Evolutionary conservation across 345 rosid species (phyloP).

Genomic region (Moricandia moricandioides): DNA sequence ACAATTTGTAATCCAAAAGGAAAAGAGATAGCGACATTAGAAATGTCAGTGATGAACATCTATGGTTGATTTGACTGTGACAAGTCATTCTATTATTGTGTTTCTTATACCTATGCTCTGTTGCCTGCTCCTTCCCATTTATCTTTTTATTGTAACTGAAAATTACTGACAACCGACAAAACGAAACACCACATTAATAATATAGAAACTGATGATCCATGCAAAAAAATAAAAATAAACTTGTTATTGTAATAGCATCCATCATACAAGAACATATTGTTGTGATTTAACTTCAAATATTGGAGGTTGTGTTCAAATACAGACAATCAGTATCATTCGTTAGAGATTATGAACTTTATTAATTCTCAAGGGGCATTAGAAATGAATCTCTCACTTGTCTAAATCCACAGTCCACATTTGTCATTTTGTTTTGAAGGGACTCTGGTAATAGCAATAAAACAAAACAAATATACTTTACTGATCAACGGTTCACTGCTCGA

Average conservation of each 20-base stretch:
- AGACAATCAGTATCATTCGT: not conserved
- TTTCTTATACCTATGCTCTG: not conserved
- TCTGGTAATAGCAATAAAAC: not conserved
- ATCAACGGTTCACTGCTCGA: slow-evolving; percentile 1
- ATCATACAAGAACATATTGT: not conserved
- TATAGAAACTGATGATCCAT: not conserved
- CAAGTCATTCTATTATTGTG: slow-evolving; percentile 10
- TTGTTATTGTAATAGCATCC: not conserved
- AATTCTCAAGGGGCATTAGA: not conserved
- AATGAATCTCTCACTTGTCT: not conserved
- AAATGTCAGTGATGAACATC: slow-evolving; percentile 1
- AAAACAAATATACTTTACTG: not conserved
- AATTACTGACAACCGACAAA: not conserved
- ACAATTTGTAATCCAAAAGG: not conserved
- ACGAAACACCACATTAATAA: not conserved
- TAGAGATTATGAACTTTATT: not conserved
- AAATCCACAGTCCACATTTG: not conserved
- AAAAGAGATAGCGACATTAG: not conserved
- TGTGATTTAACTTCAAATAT: no score
- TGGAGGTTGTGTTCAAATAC: not conserved
- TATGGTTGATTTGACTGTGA: slow-evolving; percentile 26
- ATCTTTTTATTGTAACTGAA: not conserved
- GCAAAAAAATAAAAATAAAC: not conserved
- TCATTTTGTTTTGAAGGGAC: not conserved
- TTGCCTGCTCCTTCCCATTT: not conserved